phyloP scores from a whole-genome alignment of 805 yeast species.

The Sugiyamaella qingdaonensis region DNA sequence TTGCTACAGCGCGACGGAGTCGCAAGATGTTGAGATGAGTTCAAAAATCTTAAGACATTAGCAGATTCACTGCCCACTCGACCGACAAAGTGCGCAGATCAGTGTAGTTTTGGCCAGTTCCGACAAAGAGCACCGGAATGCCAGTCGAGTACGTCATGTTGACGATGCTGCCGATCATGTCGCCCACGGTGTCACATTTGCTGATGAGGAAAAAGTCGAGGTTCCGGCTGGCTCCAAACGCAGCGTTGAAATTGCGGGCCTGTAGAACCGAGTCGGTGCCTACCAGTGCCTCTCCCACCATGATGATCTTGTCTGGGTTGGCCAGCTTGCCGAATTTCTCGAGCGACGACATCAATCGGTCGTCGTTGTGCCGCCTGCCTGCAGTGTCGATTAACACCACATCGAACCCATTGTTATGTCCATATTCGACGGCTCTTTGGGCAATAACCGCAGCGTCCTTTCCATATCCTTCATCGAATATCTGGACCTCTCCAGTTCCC shows the following conservation, averaged over 20 bases:
- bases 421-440: slow-evolving; percentile 80
- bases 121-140: slow-evolving; percentile 91
- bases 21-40: too few relatives aligned
- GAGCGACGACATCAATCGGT: slow-evolving; percentile 90
- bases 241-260: slow-evolving; percentile 87
- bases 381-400: slow-evolving; percentile 95
- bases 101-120: slow-evolving; percentile 95
- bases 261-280: slow-evolving; percentile 97
- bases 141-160: slow-evolving; percentile 96
- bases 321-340: slow-evolving; percentile 95
- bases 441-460: slow-evolving; percentile 97
- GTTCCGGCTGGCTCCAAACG: slow-evolving; percentile 78
- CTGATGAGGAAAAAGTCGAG: slow-evolving; percentile 89
- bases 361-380: slow-evolving; percentile 94
- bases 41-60: slow-evolving; percentile 41
- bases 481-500: slow-evolving; percentile 53
- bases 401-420: slow-evolving; percentile 64
- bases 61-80: slow-evolving; percentile 83
- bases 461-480: slow-evolving; percentile 94
- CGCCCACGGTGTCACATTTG: slow-evolving; percentile 97
- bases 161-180: slow-evolving; percentile 92
- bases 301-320: slow-evolving; percentile 89
- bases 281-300: slow-evolving; percentile 98
- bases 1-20: too few relatives aligned
- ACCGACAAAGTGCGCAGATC: slow-evolving; percentile 87